Percentiles rank a stretch among this genome's conserved stretches.
These are phyloP conservation scores for Kandelia obovata DNA, from an alignment of 345 rosid genomes.

Conservation along the genomic window DNA sequence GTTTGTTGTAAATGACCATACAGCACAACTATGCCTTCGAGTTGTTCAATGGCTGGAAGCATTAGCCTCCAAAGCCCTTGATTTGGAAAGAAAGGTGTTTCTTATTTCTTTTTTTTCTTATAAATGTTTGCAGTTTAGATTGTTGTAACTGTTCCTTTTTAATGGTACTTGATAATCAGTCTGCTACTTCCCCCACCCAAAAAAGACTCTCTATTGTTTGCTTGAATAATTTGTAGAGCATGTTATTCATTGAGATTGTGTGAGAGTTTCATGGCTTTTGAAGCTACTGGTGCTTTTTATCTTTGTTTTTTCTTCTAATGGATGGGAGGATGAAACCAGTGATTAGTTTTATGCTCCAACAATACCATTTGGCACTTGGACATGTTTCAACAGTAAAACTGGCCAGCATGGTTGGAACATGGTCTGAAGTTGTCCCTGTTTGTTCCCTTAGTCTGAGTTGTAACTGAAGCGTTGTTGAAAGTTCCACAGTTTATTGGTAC, in stretches of 20 bases:
- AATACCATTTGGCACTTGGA: too few relatives aligned
- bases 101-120: conserved; percentile 10
- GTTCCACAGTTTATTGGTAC: background rate
- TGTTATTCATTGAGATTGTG: background rate
- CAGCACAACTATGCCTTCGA: conserved; percentile 91
- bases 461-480: conserved; percentile 9
- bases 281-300: background rate
- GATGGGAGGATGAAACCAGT: too few relatives aligned
- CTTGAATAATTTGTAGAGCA: background rate
- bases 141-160: too few relatives aligned
- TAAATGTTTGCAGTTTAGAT: conserved; percentile 8
- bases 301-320: background rate
- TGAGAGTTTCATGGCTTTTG: too few relatives aligned
- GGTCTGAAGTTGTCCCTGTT: background rate
- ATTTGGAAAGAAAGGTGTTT: conserved; percentile 85
- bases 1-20: conserved; percentile 78
- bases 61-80: conserved; percentile 91
- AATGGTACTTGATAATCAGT: too few relatives aligned
- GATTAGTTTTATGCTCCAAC: too few relatives aligned
- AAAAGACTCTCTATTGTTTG: background rate
- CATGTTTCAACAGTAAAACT: too few relatives aligned
- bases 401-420: background rate
- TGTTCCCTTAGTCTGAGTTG: background rate
- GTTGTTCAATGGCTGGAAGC: conserved; percentile 95
- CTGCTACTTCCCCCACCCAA: too few relatives aligned